Evolutionary conservation across 495 filamentous ascomycete species (phyloP).

Genomic region (Hypoxylon lenormandii): DNA sequence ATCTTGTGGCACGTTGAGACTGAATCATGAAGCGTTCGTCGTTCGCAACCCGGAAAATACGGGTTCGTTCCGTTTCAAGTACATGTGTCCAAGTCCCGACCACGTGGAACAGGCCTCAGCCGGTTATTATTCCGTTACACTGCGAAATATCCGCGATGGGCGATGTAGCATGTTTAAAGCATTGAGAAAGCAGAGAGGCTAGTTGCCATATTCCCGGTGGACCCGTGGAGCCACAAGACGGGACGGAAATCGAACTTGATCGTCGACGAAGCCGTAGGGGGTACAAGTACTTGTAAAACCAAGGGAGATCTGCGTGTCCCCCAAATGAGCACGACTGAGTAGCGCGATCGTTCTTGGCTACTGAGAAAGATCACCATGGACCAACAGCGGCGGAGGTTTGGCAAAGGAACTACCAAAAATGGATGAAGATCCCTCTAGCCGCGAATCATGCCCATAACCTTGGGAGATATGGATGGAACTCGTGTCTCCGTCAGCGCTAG

Average conservation of each 20-base stretch:
- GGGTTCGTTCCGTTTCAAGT: slow-evolving; percentile 34
- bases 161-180: slow-evolving; percentile 12
- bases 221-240: slow-evolving; percentile 5
- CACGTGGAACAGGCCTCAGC: slow-evolving; percentile 38
- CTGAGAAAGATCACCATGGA: slow-evolving; percentile 2
- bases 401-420: slow-evolving; percentile 14
- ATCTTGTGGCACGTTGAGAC: neutral
- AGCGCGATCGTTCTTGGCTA: slow-evolving; percentile 29
- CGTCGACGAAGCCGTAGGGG: neutral
- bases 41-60: slow-evolving; percentile 27
- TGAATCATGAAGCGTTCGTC: slow-evolving; percentile 3
- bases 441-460: slow-evolving; percentile 9
- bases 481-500: slow-evolving; percentile 11
- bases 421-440: slow-evolving; percentile 13
- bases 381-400: slow-evolving; percentile 15
- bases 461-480: slow-evolving; percentile 27
- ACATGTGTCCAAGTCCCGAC: slow-evolving; percentile 36
- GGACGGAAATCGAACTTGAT: slow-evolving; percentile 14
- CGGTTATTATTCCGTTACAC: slow-evolving; percentile 35
- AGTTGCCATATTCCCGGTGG: slow-evolving; percentile 23
- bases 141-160: slow-evolving; percentile 32
- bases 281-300: slow-evolving; percentile 19
- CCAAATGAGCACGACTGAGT: slow-evolving; percentile 19
- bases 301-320: slow-evolving; percentile 26
- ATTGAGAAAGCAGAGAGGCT: neutral